Evolutionary conservation across 2,329 filamentous ascomycete species (phyloP).

Genomic region (Cercospora citrullina): DNA sequence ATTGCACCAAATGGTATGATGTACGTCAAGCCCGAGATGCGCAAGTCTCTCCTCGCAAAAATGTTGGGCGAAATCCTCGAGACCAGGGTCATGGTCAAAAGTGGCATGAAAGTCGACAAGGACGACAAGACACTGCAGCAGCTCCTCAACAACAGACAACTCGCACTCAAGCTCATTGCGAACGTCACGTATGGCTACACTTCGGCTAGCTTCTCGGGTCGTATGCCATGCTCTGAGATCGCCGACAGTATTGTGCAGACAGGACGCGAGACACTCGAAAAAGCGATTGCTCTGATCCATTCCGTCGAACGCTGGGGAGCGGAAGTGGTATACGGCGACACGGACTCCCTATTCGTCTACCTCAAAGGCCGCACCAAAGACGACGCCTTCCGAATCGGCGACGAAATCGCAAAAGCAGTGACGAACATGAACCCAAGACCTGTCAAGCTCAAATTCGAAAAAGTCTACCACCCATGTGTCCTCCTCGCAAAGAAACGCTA

Average conservation of each 20-base stretch:
- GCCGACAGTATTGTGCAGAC: slow-evolving; percentile 98
- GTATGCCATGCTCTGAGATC: slow-evolving; percentile 97
- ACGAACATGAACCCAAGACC: slow-evolving; percentile 89
- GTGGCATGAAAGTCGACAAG: slow-evolving; percentile 91
- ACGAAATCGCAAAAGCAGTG: slow-evolving; percentile 84
- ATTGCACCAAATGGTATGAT: slow-evolving; percentile 96
- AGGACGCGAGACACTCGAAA: slow-evolving; percentile 89
- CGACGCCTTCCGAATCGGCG: slow-evolving; percentile 87
- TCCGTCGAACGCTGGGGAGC: slow-evolving; percentile 84
- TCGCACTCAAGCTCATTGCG: slow-evolving; percentile 93
- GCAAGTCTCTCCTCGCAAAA: slow-evolving; percentile 88
- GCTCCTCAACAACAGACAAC: slow-evolving; percentile 86
- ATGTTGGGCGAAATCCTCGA: slow-evolving; percentile 96
- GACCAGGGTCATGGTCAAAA: slow-evolving; percentile 96
- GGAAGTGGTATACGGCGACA: slow-evolving; percentile 97
- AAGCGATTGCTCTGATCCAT: slow-evolving; percentile 89
- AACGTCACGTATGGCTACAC: slow-evolving; percentile 99
- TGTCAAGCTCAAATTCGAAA: slow-evolving; percentile 96
- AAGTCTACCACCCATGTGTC: slow-evolving; percentile 94
- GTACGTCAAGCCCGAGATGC: slow-evolving; percentile 81
- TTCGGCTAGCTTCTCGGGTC: slow-evolving; percentile 91
- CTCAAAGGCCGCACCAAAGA: slow-evolving; percentile 83
- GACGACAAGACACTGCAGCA: slow-evolving; percentile 82
- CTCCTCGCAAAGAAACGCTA: slow-evolving; percentile 96
- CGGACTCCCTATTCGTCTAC: slow-evolving; percentile 89